These are phyloP conservation scores for Leccinum sublutescens DNA, from an alignment of 768 basidiomycete genomes.

Conservation along the genomic window DNA sequence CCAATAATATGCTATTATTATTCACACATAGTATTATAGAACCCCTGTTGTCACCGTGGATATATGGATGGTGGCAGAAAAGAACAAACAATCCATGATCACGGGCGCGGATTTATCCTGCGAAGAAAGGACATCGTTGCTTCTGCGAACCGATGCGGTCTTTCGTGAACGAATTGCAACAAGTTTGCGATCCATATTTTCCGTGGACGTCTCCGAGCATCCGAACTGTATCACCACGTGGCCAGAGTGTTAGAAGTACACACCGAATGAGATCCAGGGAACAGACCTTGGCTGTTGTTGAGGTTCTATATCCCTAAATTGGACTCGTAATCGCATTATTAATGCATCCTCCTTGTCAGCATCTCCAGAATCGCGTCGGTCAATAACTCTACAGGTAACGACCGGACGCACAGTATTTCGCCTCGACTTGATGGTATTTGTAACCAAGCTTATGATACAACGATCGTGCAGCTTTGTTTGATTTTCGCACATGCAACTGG, in stretches of 20 bases:
- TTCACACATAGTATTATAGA: background rate
- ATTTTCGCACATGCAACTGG: conserved; percentile 30
- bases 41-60: background rate
- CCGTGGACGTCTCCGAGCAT: background rate
- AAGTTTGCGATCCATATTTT: conserved; percentile 17
- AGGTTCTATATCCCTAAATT: background rate
- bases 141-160: conserved; percentile 3
- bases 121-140: conserved; percentile 15
- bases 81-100: conserved; percentile 1
- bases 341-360: conserved; percentile 27
- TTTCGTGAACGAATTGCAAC: conserved; percentile 14
- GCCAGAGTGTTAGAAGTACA: background rate
- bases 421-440: conserved; percentile 8
- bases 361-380: conserved; percentile 16
- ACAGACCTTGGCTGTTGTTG: conserved; percentile 14
- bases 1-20: conserved; percentile 5
- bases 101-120: conserved; percentile 8
- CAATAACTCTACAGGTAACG: background rate
- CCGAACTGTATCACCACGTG: conserved; percentile 1
- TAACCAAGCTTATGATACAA: conserved; percentile 30
- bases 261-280: background rate
- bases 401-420: conserved; percentile 26
- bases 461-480: conserved; percentile 24
- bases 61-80: background rate
- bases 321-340: conserved; percentile 22